Conservation (phyloP, 2,329 filamentous ascomycete genomes). For the Penicillium sp. region DNA sequence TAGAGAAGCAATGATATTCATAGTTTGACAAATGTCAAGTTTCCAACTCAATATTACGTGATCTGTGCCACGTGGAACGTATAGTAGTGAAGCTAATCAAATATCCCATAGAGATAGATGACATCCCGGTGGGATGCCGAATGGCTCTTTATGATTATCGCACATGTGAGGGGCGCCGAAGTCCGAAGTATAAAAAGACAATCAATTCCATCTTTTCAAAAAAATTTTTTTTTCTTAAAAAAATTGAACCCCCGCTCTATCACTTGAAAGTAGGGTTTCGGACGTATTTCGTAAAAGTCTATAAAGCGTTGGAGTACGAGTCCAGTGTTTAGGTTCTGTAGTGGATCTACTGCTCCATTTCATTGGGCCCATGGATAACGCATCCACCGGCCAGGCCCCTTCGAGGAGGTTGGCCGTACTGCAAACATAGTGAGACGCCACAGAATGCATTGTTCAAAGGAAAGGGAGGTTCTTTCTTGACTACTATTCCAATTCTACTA, state of each 20-base stretch:
- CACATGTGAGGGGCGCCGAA: neutral
- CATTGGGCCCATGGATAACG: neutral
- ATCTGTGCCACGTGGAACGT: neutral
- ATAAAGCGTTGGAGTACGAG: neutral
- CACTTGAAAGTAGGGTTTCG: too few relatives aligned
- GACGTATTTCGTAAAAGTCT: neutral
- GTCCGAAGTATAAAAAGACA: neutral
- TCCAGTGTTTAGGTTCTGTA: neutral
- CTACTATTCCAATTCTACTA: neutral
- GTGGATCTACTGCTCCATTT: neutral
- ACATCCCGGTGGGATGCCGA: too few relatives aligned
- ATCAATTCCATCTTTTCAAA: too few relatives aligned
- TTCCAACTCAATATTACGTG: neutral
- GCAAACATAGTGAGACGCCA: constrained; percentile 1
- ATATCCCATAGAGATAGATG: neutral
- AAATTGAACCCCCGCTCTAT: too few relatives aligned
- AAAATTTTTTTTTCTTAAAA: neutral
- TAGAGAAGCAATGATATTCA: neutral
- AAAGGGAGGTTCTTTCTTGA: neutral
- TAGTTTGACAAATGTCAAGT: neutral
- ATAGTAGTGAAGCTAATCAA: neutral
- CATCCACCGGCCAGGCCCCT: neutral
- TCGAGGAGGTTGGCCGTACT: constrained; percentile 1
- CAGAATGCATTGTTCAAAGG: neutral
- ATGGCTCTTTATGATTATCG: too few relatives aligned